Conservation (phyloP, 768 basidiomycete species). For the Favolaschia claudopus region DNA sequence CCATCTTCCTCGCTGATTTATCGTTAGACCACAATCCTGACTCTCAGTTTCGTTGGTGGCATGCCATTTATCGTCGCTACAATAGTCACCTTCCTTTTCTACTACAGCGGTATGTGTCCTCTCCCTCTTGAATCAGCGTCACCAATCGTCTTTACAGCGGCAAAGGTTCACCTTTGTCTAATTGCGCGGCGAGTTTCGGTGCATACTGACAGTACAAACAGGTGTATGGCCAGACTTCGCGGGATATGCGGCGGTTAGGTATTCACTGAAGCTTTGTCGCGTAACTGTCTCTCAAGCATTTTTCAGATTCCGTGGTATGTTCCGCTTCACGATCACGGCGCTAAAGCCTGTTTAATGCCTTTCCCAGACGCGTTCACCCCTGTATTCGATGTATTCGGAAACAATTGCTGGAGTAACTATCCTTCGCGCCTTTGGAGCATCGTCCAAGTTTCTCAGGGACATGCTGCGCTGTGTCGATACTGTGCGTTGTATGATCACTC, state of each 20-base stretch:
- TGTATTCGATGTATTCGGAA: slow-evolving; percentile 56
- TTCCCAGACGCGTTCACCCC: slow-evolving; percentile 48
- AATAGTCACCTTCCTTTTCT: slow-evolving; percentile 62
- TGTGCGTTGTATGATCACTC: slow-evolving; percentile 46
- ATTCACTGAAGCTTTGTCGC: slow-evolving; percentile 32
- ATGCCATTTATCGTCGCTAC: slow-evolving; percentile 73
- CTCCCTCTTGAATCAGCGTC: background rate
- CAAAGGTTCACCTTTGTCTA: slow-evolving; percentile 40
- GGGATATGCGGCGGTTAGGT: slow-evolving; percentile 86
- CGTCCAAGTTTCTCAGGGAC: slow-evolving; percentile 84
- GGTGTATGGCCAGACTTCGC: slow-evolving; percentile 82
- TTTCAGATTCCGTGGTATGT: slow-evolving; percentile 48
- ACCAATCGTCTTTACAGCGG: slow-evolving; percentile 35
- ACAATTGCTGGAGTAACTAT: slow-evolving; percentile 77
- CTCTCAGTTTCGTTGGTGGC: slow-evolving; percentile 83
- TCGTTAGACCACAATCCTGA: slow-evolving; percentile 66
- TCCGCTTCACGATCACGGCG: background rate
- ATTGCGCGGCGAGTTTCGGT: slow-evolving; percentile 37
- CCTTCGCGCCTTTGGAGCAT: slow-evolving; percentile 87
- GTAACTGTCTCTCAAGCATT: background rate
- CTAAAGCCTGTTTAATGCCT: background rate
- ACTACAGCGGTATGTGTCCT: slow-evolving; percentile 68
- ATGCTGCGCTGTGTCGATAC: slow-evolving; percentile 87
- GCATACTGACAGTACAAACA: background rate
- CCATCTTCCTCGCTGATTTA: background rate